These are phyloP conservation scores for Escovopsis weberi DNA, from an alignment of 2,329 filamentous ascomycete species.

Conservation along the genomic window DNA sequence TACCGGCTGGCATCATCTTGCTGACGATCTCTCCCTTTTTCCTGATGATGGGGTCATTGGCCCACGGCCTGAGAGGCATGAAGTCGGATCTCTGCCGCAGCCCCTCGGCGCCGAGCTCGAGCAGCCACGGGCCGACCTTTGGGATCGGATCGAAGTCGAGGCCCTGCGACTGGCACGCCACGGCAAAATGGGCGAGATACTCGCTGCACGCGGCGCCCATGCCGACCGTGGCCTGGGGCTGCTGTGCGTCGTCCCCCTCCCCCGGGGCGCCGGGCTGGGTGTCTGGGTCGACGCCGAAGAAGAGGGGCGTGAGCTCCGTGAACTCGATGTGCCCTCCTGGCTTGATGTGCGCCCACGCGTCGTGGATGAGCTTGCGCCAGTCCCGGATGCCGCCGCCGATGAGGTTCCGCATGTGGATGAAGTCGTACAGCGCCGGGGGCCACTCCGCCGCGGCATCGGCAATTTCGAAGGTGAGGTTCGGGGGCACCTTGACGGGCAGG, in stretches of 20 bases:
- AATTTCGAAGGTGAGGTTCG: slow-evolving; percentile 44
- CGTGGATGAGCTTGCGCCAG: slow-evolving; percentile 21
- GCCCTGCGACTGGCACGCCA: slow-evolving; percentile 14
- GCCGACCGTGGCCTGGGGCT: slow-evolving; percentile 4
- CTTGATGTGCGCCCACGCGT: slow-evolving; percentile 25
- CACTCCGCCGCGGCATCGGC: slow-evolving; percentile 40
- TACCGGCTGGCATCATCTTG: slow-evolving; percentile 15
- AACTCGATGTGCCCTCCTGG: slow-evolving; percentile 31
- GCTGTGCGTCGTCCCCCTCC: background rate
- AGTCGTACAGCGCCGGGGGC: slow-evolving; percentile 22
- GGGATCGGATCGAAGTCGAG: slow-evolving; percentile 27
- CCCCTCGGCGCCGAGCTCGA: slow-evolving; percentile 24
- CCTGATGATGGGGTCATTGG: slow-evolving; percentile 22
- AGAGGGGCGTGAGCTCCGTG: slow-evolving; percentile 24
- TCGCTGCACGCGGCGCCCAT: slow-evolving; percentile 17
- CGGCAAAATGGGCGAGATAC: slow-evolving; percentile 18
- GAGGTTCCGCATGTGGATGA: slow-evolving; percentile 29
- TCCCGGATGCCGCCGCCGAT: slow-evolving; percentile 30
- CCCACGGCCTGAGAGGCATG: slow-evolving; percentile 25
- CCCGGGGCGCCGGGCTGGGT: slow-evolving; percentile 6
- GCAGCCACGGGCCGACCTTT: slow-evolving; percentile 19
- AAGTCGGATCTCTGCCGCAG: slow-evolving; percentile 26
- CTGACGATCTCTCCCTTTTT: slow-evolving; percentile 22
- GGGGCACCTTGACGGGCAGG: slow-evolving; percentile 31
- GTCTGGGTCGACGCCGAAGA: slow-evolving; percentile 23